Percentiles rank a stretch among this genome's conserved stretches.
phyloP scores from a whole-genome alignment of 176 grass and related monocot species.

The Stipa capillata region DNA sequence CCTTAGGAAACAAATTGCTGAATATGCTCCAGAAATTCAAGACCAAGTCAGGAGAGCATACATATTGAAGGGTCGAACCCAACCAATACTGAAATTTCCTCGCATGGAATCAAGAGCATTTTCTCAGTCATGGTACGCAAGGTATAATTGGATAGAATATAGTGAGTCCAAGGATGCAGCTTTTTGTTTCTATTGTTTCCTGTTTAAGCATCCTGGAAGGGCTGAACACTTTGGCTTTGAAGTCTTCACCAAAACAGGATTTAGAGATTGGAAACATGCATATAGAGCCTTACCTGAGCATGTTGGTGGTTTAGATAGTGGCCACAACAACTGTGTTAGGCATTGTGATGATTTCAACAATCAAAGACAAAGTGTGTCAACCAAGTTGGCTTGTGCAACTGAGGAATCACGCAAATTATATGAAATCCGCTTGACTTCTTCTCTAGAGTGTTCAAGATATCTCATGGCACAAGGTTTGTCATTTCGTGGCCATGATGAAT shows the following conservation, averaged over 20 bases:
- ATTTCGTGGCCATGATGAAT: no score
- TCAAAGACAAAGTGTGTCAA: not conserved
- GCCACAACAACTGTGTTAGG: not conserved
- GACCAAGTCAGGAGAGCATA: no score
- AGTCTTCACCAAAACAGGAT: not conserved
- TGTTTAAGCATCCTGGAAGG: not conserved
- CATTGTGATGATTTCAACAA: not conserved
- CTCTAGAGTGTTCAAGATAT: not conserved
- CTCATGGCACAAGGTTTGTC: not conserved
- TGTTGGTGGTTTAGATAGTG: not conserved
- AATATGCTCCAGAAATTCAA: no score
- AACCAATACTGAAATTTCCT: no score
- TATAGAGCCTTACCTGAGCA: not conserved
- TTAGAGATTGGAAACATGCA: not conserved
- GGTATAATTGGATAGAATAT: no score
- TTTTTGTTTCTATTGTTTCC: no score
- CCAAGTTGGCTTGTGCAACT: no score
- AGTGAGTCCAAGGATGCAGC: no score
- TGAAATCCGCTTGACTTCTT: not conserved
- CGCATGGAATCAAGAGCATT: no score
- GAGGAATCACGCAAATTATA: not conserved
- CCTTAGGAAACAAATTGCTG: no score
- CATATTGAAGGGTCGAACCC: no score
- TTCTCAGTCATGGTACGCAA: no score
- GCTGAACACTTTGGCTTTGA: not conserved